Percentiles rank a stretch among this genome's conserved stretches.
These are phyloP conservation scores for Colletotrichum euphorbiae DNA, from an alignment of 2,329 filamentous ascomycete genomes.

Conservation along the genomic window DNA sequence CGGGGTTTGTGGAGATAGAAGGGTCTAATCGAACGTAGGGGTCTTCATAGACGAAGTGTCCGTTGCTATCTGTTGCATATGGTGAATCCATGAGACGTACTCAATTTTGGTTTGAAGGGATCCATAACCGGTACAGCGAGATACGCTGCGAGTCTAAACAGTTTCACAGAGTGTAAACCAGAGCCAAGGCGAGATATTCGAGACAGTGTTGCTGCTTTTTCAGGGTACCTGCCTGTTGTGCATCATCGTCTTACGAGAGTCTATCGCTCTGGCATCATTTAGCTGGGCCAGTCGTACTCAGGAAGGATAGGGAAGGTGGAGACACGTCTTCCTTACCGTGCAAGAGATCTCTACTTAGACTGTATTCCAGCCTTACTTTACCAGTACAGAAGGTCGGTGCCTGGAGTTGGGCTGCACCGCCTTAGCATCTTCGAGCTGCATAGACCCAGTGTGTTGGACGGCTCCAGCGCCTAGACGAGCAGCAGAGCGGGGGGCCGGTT, in stretches of 20 bases:
- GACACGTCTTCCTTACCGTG: neutral
- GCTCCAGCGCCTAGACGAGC: conserved; percentile 23
- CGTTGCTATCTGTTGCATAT: neutral
- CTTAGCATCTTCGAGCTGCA: neutral
- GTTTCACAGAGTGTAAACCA: conserved; percentile 1
- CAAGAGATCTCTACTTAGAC: neutral
- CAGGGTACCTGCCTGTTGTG: conserved; percentile 19
- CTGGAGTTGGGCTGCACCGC: conserved; percentile 8
- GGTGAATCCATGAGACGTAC: no score
- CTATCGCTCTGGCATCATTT: conserved; percentile 23
- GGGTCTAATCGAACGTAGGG: conserved; percentile 22
- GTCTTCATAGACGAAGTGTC: neutral
- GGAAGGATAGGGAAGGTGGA: neutral
- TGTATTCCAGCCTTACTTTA: conserved; percentile 3
- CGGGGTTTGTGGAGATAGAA: conserved; percentile 12
- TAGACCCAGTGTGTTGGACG: conserved; percentile 22
- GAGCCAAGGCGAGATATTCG: conserved; percentile 4
- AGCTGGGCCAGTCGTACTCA: conserved; percentile 21
- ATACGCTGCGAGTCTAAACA: conserved; percentile 17
- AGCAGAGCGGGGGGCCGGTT: conserved; percentile 4
- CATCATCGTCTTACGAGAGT: conserved; percentile 37
- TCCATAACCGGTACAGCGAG: conserved; percentile 12
- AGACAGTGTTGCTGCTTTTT: conserved; percentile 18
- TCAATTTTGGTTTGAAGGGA: neutral
- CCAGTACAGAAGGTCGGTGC: neutral